These are phyloP conservation scores for Salix caprea DNA, from an alignment of 345 rosid species.

Conservation along the genomic window DNA sequence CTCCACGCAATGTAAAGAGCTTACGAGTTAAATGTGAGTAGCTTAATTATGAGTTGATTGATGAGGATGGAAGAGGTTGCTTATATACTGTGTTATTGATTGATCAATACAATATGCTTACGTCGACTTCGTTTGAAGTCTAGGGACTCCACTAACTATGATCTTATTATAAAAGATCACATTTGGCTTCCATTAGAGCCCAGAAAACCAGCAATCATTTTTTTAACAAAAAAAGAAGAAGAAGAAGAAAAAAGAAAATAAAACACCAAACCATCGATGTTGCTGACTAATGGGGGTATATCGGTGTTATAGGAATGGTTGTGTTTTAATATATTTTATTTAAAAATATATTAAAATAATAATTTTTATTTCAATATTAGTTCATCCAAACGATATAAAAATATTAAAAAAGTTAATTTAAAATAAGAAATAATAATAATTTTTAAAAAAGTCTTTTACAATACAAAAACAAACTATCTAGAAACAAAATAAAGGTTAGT, in stretches of 20 bases:
- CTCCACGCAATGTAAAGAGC: not conserved
- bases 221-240: not conserved
- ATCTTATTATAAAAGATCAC: not conserved
- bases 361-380: too few species aligned
- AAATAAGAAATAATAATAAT: too few species aligned
- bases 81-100: not conserved
- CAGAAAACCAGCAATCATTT: not conserved
- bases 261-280: not conserved
- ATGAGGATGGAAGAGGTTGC: not conserved
- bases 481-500: too few species aligned
- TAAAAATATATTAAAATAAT: too few species aligned
- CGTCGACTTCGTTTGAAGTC: slow-evolving; percentile 17
- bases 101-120: slow-evolving; percentile 1
- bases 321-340: too few species aligned
- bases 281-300: not conserved
- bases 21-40: not conserved
- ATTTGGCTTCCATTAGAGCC: not conserved
- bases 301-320: too few species aligned
- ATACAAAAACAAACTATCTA: too few species aligned
- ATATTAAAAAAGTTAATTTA: too few species aligned
- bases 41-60: not conserved
- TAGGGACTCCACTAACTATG: slow-evolving; percentile 33
- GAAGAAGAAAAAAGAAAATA: not conserved
- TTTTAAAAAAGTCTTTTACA: too few species aligned
- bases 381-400: too few species aligned